Conservation (phyloP, 208 protist species). For the Trypanosoma conorhini region DNA sequence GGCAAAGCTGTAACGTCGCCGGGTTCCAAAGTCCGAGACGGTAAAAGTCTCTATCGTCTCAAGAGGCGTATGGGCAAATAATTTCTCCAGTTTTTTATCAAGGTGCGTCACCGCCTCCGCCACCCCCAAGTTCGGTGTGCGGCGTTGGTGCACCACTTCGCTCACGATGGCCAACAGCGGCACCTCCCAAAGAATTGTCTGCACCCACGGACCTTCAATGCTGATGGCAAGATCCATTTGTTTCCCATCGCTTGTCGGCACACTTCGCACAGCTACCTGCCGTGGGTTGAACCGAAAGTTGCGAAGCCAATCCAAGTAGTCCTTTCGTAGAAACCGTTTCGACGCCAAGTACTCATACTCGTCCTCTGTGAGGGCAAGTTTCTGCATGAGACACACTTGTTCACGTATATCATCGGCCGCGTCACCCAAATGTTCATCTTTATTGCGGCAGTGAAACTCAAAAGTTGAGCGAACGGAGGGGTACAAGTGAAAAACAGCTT, state of each 20-base stretch:
- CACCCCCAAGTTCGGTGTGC: constrained; percentile 46
- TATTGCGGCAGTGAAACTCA: constrained; percentile 81
- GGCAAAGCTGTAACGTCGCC: constrained; percentile 77
- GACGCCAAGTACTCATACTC: constrained; percentile 69
- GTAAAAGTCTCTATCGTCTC: constrained; percentile 55
- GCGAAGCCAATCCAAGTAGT: constrained; percentile 82
- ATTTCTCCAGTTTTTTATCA: constrained; percentile 49
- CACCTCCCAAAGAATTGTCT: constrained; percentile 90
- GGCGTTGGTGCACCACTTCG: constrained; percentile 66
- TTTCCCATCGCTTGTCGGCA: constrained; percentile 36
- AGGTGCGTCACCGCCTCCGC: constrained; percentile 55
- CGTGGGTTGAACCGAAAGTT: constrained; percentile 76
- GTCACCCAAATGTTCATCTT: constrained; percentile 68
- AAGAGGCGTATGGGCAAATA: constrained; percentile 50
- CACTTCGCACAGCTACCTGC: constrained; percentile 62
- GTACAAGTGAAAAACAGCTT: constrained; percentile 81
- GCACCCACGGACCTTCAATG: constrained; percentile 80
- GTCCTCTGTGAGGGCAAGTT: constrained; percentile 51
- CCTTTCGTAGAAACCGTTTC: constrained; percentile 68
- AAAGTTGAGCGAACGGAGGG: constrained; percentile 46
- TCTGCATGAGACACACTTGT: constrained; percentile 53
- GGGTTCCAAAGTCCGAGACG: constrained; percentile 82
- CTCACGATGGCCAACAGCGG: constrained; percentile 82
- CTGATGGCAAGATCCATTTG: constrained; percentile 57
- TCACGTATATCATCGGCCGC: constrained; percentile 57